Base-by-base conservation (phyloP, 805 yeast species). In the Gaillardinia entomophila region DNA sequence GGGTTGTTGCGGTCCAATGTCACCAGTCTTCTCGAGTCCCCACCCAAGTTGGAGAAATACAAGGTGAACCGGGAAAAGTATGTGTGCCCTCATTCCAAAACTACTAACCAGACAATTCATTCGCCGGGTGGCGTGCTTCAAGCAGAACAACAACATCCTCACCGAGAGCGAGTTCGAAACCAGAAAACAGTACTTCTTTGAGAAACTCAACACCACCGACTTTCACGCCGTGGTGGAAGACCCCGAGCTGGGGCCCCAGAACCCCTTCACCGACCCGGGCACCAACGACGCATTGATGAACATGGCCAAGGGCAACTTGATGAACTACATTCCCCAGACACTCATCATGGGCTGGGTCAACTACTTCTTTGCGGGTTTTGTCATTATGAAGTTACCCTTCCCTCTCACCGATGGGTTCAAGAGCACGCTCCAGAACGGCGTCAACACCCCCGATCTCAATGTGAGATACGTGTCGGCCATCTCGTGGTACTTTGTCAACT, bases 341-440 rank as follows among this genome's bases (percentile, higher is more conserved):
- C 56, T 89, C 25, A 82, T 89, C 42, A 89, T 92, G 96, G 87
- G 88, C 50, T 92, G 97, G 96, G 90, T 90, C 39, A 86, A 85
- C 50, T 84, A 79, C 49, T 89, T 90, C 62, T 92, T 87, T 57
- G 86, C 90, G 11, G 97, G 97, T 0, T 87, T 88, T 42, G 79
- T 89, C 12, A 75, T 87, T 30, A 83, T 66, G 71, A 64, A 60
- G 42, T 66, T 92, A 33, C 98, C 98, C 12, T 92, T 92, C 62
- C 95, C 96, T 2, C 63, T 92, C 35, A 92, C 97, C 0, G 69
- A 79, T 20, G 79, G 89, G 38, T 92, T 92, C 67, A 92, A 92
- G 57, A 75, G 83, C 37, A 89, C 92, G 95, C 61, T 92, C 27
- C 98, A 92, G 58, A 76, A 75, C 18, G 95, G 97, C 6, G 82